Conservation (phyloP, 176 grass and related monocot species). For the Musa troglodytarum region DNA sequence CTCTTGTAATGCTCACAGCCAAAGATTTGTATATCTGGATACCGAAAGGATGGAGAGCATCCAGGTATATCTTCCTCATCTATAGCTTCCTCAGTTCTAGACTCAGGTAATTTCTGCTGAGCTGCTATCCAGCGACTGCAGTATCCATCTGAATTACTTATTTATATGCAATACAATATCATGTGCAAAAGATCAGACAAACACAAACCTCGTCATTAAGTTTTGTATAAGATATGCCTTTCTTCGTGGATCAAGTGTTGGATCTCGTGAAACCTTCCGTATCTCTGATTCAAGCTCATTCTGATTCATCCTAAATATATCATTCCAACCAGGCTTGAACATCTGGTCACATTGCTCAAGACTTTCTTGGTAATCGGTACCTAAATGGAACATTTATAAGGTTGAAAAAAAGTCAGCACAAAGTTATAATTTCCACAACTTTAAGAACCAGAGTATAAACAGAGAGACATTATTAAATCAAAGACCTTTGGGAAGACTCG, state of each 20-base stretch:
- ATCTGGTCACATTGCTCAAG: conserved; percentile 49
- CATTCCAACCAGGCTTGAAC: conserved; percentile 95
- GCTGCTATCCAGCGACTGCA: conserved; percentile 86
- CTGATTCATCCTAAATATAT: conserved; percentile 92
- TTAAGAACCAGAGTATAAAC: neutral
- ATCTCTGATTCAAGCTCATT: conserved; percentile 80
- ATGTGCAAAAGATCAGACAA: neutral
- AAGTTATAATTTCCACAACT: neutral
- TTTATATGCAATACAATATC: conserved; percentile 1
- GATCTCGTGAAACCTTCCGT: conserved; percentile 74
- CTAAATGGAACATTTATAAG: neutral
- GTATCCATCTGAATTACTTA: conserved; percentile 15
- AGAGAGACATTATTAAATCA: neutral
- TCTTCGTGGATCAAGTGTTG: conserved; percentile 72
- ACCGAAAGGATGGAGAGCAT: conserved; percentile 55
- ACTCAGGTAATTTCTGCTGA: conserved; percentile 61
- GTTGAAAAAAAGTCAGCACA: neutral
- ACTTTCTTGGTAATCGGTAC: conserved; percentile 30
- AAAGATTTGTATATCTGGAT: conserved; percentile 51
- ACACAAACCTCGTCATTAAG: conserved; percentile 81
- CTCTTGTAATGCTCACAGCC: conserved; percentile 94
- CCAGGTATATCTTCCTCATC: conserved; percentile 26
- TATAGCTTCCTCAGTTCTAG: conserved; percentile 21
- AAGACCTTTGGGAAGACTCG: conserved; percentile 37
- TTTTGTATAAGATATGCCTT: conserved; percentile 97